Conservation (phyloP, 371 early-diverging fungal species). For the Haplosporangium sp. region DNA sequence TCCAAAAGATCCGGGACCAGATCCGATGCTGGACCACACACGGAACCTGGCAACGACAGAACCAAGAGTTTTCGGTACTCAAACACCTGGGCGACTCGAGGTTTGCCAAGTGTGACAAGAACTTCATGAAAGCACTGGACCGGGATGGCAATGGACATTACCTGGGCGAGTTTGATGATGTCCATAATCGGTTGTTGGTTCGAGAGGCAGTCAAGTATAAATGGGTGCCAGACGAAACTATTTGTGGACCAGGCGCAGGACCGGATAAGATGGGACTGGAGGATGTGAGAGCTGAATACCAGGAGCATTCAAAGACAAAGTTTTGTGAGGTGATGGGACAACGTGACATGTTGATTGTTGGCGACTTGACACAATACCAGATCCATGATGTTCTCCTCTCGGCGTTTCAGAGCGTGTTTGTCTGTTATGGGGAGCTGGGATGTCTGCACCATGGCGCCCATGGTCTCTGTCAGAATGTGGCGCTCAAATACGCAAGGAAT, state of each 20-base stretch:
- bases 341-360: slow-evolving; percentile 60
- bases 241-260: slow-evolving; percentile 40
- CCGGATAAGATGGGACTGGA: slow-evolving; percentile 31
- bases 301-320: slow-evolving; percentile 14
- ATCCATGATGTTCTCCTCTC: slow-evolving; percentile 67
- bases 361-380: slow-evolving; percentile 69
- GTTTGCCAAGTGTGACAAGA: slow-evolving; percentile 48
- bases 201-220: slow-evolving; percentile 50
- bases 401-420: slow-evolving; percentile 62
- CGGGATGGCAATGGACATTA: slow-evolving; percentile 47
- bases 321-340: slow-evolving; percentile 32
- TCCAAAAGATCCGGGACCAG: slow-evolving; percentile 34
- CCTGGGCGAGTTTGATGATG: slow-evolving; percentile 45
- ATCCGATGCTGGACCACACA: slow-evolving; percentile 50
- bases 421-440: slow-evolving; percentile 70
- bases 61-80: slow-evolving; percentile 15
- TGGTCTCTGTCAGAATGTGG: slow-evolving; percentile 35
- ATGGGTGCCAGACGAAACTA: slow-evolving; percentile 47
- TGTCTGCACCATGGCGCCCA: slow-evolving; percentile 57
- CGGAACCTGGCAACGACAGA: slow-evolving; percentile 42
- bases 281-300: slow-evolving; percentile 26
- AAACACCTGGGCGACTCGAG: slow-evolving; percentile 42
- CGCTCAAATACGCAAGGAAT: slow-evolving; percentile 66
- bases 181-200: slow-evolving; percentile 26
- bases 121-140: slow-evolving; percentile 39